Evolutionary conservation across 2,329 filamentous ascomycete species (phyloP).

Genomic region (Ceratocystis diversiconidia): DNA sequence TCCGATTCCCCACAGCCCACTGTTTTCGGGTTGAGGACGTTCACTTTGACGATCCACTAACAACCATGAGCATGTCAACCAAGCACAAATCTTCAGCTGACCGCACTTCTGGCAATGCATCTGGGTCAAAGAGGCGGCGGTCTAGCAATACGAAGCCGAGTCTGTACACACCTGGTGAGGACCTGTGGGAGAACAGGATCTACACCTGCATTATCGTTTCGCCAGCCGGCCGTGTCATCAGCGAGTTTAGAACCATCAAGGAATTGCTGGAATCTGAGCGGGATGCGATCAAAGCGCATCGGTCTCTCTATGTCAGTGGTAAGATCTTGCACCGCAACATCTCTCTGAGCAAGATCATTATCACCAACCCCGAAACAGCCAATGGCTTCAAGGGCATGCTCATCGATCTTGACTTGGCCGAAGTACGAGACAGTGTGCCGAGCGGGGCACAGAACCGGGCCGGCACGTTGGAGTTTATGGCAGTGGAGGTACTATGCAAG

Average conservation of each 20-base stretch:
- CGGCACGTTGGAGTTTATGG: neutral
- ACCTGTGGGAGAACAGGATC: too few species aligned
- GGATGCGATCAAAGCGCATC: too few species aligned
- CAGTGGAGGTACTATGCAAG: neutral
- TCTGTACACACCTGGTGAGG: too few species aligned
- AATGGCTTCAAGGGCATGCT: neutral
- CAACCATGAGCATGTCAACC: neutral
- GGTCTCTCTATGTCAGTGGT: neutral
- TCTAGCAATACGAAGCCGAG: too few species aligned
- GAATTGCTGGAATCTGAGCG: too few species aligned
- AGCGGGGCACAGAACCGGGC: neutral
- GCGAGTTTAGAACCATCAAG: too few species aligned
- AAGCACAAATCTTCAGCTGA: too few species aligned
- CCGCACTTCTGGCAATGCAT: too few species aligned
- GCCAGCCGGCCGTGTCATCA: too few species aligned
- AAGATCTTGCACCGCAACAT: neutral
- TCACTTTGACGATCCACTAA: neutral
- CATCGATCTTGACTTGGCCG: neutral
- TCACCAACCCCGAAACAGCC: neutral
- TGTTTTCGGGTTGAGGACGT: neutral
- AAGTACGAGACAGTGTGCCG: neutral
- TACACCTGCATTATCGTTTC: too few species aligned
- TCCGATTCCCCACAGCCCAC: too few species aligned
- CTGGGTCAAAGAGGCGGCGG: too few species aligned
- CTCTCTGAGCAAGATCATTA: neutral